Base-by-base conservation (phyloP, 192 early-diverging fungal genomes). In the Phycomyces nitens region DNA sequence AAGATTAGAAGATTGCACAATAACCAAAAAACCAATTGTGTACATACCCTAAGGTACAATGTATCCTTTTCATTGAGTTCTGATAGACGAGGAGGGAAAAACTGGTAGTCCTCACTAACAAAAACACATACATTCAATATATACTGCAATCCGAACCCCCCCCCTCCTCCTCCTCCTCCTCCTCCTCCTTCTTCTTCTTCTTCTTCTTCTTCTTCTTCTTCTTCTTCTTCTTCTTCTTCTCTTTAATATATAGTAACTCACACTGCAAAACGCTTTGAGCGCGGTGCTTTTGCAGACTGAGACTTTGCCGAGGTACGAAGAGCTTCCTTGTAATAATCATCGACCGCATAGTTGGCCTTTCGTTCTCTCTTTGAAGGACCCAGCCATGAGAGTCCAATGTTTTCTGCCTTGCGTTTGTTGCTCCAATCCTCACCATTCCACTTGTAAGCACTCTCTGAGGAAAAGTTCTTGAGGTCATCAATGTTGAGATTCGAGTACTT, bases 361-460 rank as follows among this genome's bases (percentile, higher is more conserved):
- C 93, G 87, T 78, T 97, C 94, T 55, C 96, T 82, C 74, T 99
- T 97, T 24, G 91, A 87, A 0, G 96, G 97, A 61, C 92, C 89
- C 54, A 98, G 92, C 97, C 97, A 99, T 54, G 60, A 68, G n/a
- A 91, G 80, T 21, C 85, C 78, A 41, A 71, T 74, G 15, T 74
- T 78, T 24, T 82, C 82, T 23, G 76, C 80, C 63, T 85, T 86
- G 18, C 80, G 68, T 64, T 90, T 92, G 70, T 82, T 81, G 42
- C 92, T 85, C 86, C 94, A 98, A 81, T 99, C 93, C 59, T 95
- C 86, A 22, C 97, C 97, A 64, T 98, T 91, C 95, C 95, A 97
- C 65, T 96, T 86, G 69, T 95, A 96, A 2, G 91, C 93, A 53
- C 84, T 88, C 44, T 86, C 87, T 24, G 84, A 83, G 15, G 87